Percentiles rank a stretch among this genome's conserved stretches.
Conservation (phyloP, 805 yeast genomes). For the Metahyphopichia silvanorum region DNA sequence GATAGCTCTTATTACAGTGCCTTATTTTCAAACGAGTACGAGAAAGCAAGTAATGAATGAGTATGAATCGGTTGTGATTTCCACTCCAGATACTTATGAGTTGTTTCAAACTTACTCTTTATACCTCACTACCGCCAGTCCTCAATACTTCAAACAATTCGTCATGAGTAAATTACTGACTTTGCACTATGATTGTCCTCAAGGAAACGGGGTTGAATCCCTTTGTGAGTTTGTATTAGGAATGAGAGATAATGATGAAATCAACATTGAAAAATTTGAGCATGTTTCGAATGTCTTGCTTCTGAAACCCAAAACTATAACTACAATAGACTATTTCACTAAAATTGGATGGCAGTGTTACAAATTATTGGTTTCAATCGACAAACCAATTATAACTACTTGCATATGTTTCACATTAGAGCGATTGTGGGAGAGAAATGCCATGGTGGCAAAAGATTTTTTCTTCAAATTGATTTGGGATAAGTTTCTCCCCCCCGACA, state of each 20-base stretch:
- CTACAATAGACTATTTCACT: slow-evolving; percentile 49
- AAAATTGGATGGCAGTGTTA: slow-evolving; percentile 64
- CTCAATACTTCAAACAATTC: slow-evolving; percentile 43
- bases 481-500: slow-evolving; percentile 34
- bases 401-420: slow-evolving; percentile 56
- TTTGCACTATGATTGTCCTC: slow-evolving; percentile 52
- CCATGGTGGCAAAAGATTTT: slow-evolving; percentile 54
- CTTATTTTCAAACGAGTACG: slow-evolving; percentile 18
- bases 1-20: slow-evolving; percentile 39
- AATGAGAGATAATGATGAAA: slow-evolving; percentile 65
- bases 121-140: slow-evolving; percentile 48
- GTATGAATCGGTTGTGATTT: slow-evolving; percentile 31
- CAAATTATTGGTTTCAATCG: slow-evolving; percentile 52
- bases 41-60: slow-evolving; percentile 6
- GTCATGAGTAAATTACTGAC: slow-evolving; percentile 49
- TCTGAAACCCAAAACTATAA: slow-evolving; percentile 54
- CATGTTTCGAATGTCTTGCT: slow-evolving; percentile 65
- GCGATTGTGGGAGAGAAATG: slow-evolving; percentile 48
- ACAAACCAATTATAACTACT: slow-evolving; percentile 58
- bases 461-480: slow-evolving; percentile 50
- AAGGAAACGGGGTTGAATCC: slow-evolving; percentile 63
- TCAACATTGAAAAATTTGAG: slow-evolving; percentile 63
- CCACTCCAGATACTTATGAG: slow-evolving; percentile 61
- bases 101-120: slow-evolving; percentile 59
- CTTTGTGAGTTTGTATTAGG: slow-evolving; percentile 78